phyloP scores from a whole-genome alignment of 129 eudicot genomes.

The Pittosporum tobira region DNA sequence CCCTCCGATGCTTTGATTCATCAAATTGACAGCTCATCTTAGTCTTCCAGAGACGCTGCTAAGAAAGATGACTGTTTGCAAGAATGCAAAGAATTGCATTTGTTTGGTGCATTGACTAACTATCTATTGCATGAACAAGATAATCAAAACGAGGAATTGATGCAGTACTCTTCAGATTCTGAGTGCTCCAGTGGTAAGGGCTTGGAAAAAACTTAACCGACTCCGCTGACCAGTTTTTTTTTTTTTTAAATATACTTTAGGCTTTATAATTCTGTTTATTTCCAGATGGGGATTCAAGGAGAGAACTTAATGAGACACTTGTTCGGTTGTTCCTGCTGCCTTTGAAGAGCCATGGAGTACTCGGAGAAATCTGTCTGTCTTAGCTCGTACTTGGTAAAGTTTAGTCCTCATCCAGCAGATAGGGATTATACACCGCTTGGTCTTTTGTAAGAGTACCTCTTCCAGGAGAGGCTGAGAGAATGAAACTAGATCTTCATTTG shows the following conservation, averaged over 20 bases:
- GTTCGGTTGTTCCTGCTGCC: constrained; percentile 71
- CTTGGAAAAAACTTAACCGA: background rate
- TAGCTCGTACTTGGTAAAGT: constrained; percentile 50
- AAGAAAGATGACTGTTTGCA: constrained; percentile 86
- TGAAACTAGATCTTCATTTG: constrained; percentile 72
- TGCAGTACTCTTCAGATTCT: constrained; percentile 43
- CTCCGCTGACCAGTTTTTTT: constrained; percentile 1
- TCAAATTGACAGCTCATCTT: constrained; percentile 46
- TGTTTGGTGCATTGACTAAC: constrained; percentile 75
- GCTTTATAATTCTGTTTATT: constrained; percentile 8
- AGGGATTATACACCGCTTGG: constrained; percentile 68
- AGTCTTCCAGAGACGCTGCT: constrained; percentile 69
- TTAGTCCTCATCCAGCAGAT: constrained; percentile 66
- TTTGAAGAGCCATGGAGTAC: constrained; percentile 59
- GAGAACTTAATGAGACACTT: constrained; percentile 83
- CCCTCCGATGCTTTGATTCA: constrained; percentile 93
- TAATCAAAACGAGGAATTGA: constrained; percentile 25
- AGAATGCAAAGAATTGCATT: constrained; percentile 82
- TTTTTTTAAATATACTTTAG: too few relatives aligned
- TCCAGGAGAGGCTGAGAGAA: constrained; percentile 70
- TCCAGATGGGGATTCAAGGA: constrained; percentile 65
- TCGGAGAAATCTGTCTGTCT: constrained; percentile 31
- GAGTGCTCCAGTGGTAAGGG: constrained; percentile 62
- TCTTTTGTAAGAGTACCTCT: constrained; percentile 56
- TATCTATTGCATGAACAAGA: constrained; percentile 75